Base-by-base conservation (phyloP, 805 yeast species). In the Phaffomyces antillensis region DNA sequence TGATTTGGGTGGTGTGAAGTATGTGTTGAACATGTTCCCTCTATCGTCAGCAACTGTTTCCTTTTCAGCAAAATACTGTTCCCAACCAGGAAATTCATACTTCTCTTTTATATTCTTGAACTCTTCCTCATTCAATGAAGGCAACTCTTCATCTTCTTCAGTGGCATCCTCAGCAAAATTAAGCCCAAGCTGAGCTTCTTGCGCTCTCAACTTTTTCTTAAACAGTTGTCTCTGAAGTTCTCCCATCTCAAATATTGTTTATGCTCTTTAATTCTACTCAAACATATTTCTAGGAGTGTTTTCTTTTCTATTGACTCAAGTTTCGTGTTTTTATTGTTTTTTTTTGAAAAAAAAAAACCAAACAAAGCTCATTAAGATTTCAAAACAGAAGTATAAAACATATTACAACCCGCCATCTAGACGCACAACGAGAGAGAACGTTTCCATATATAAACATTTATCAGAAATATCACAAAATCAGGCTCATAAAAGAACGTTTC, bases 1-100 rank as follows among this genome's bases (percentile, higher is more conserved):
- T 0, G 53, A 43, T 8, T 53, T 48, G 0, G 95, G 90, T 0
- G 77, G 68, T 9, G 67, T 67, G 52, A 71, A 85, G 59, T 80
- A 86, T 0, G 79, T 75, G 47, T 81, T 76, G 57, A 80, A 76
- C 7, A 46, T 39, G 34, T 64, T 61, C 0, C 65, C 65, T 1
- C 58, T 31, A 0, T 47, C 43, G 17, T 53, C 51, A 2, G 26
- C 32, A 9, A 43, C 54, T 16, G 23, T 26, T 7, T 62, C 63
- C 31, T 62, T 59, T 15, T 48, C 36, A 3, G 58, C 58, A 44
- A 73, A 73, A 47, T 48, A 70, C 6, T 62, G 65, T 0, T 48
- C 35, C 73, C 73, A 68, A 3, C 30, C 4, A 1, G 42, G 41
- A 16, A 43, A 39, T 7, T 38, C 20, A 20, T 34, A 31, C 25